phyloP scores from a whole-genome alignment of 129 eudicot species.

The Flaveria robusta region DNA sequence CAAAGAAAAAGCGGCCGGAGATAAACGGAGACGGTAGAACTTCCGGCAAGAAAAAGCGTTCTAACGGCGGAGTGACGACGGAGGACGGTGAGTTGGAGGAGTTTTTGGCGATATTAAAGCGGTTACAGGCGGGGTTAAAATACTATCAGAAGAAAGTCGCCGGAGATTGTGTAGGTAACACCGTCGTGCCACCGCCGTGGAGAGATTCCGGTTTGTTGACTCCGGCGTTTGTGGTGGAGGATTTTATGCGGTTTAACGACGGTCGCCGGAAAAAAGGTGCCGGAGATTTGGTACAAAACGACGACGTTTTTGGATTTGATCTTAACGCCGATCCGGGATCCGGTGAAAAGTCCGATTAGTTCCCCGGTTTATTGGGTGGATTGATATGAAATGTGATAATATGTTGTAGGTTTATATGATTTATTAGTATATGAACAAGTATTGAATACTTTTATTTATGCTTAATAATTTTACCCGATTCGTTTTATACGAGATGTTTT shows the following conservation, averaged over 20 bases:
- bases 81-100: constrained; percentile 30
- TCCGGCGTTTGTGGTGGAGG: constrained; percentile 32
- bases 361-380: not conserved
- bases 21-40: constrained; percentile 4
- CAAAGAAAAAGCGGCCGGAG: constrained; percentile 25
- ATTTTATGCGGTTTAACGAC: constrained; percentile 15
- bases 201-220: constrained; percentile 1
- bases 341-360: not conserved
- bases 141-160: constrained; percentile 3
- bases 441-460: not conserved
- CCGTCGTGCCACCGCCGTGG: not conserved
- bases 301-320: constrained; percentile 8
- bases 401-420: not conserved
- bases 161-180: not conserved
- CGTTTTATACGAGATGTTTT: not conserved
- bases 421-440: not conserved
- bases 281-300: not conserved
- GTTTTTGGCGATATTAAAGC: constrained; percentile 25
- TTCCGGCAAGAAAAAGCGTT: constrained; percentile 24
- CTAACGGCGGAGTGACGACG: constrained; percentile 8
- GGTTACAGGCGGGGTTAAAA: constrained; percentile 22
- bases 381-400: not conserved
- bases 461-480: not conserved
- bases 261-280: not conserved
- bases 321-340: constrained; percentile 30